Evolutionary conservation across 2,329 filamentous ascomycete species (phyloP).

Genomic region (Penicillium hesseltinei): DNA sequence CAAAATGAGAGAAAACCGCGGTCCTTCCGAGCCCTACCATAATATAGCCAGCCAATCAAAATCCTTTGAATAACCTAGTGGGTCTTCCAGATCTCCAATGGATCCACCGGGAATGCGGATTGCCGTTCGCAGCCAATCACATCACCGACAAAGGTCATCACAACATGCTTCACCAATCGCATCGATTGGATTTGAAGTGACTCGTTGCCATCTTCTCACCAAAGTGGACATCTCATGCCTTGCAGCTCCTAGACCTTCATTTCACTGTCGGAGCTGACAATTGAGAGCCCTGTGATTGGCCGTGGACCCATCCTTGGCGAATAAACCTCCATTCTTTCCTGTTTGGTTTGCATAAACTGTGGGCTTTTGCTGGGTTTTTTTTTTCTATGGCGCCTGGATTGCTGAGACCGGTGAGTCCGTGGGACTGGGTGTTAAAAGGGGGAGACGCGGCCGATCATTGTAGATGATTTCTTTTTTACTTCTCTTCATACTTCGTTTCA

Average conservation of each 20-base stretch:
- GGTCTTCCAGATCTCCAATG: neutral
- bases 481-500: slow-evolving; percentile 1
- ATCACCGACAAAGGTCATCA: slow-evolving; percentile 13
- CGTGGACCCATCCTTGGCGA: neutral
- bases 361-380: slow-evolving; percentile 4
- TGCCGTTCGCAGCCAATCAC: slow-evolving; percentile 8
- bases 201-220: neutral
- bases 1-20: neutral
- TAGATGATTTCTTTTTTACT: neutral
- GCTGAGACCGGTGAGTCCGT: slow-evolving; percentile 5
- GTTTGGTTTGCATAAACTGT: slow-evolving; percentile 5
- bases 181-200: slow-evolving; percentile 10
- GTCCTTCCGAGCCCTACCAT: neutral
- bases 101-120: slow-evolving; percentile 1
- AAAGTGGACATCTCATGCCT: neutral
- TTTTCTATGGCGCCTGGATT: neutral
- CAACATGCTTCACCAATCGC: slow-evolving; percentile 8
- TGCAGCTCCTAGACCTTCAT: neutral
- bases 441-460: neutral
- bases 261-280: slow-evolving; percentile 16
- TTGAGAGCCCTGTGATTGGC: slow-evolving; percentile 14
- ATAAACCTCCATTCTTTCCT: slow-evolving; percentile 11
- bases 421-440: slow-evolving; percentile 5
- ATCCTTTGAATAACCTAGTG: neutral
- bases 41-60: neutral